phyloP scores from a whole-genome alignment of 108 stramenopile genomes.

The Skeletonema costatum region DNA sequence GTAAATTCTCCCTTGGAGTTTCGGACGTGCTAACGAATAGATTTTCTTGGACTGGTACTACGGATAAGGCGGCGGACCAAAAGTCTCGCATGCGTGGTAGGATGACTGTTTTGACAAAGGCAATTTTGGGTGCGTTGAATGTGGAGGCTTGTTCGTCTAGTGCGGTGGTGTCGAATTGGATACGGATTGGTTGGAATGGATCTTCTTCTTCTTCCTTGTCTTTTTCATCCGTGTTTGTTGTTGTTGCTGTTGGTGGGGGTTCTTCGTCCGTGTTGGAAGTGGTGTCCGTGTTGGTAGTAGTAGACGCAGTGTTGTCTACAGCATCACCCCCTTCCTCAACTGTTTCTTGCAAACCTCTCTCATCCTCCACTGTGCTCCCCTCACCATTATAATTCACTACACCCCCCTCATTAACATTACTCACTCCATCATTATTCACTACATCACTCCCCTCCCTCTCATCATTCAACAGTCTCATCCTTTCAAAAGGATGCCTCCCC shows the following conservation, averaged over 20 bases:
- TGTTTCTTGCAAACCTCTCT: not conserved
- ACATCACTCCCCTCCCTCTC: not conserved
- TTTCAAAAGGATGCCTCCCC: constrained; percentile 71
- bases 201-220: constrained; percentile 11
- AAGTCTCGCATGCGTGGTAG: constrained; percentile 67
- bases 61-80: constrained; percentile 72
- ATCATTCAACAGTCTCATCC: not conserved
- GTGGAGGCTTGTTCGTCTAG: constrained; percentile 53
- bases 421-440: not conserved
- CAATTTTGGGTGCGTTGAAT: constrained; percentile 60
- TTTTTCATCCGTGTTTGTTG: not conserved
- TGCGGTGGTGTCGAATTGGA: constrained; percentile 69
- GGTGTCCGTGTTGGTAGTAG: not conserved
- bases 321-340: not conserved
- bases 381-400: not conserved
- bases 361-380: not conserved
- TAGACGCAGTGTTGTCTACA: not conserved
- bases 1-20: constrained; percentile 59
- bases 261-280: not conserved
- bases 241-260: not conserved
- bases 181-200: constrained; percentile 75
- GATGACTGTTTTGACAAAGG: constrained; percentile 74
- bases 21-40: constrained; percentile 65
- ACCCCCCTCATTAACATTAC: not conserved
- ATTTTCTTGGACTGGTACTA: constrained; percentile 75